Evolutionary conservation across 2,329 filamentous ascomycete species (phyloP).

Genomic region (Spiromastix sp.): DNA sequence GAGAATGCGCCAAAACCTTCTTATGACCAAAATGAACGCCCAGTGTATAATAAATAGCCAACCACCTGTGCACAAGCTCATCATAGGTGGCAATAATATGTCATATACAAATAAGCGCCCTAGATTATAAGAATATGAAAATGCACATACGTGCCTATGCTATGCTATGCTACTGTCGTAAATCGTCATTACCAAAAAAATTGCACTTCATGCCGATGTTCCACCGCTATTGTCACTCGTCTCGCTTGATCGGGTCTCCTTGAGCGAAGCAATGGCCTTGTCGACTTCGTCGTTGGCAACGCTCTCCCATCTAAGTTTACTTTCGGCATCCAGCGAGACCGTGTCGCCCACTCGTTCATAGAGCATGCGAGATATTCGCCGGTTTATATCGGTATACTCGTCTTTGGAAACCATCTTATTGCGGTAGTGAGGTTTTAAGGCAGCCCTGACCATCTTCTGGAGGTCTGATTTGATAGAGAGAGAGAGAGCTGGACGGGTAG

Average conservation of each 20-base stretch:
- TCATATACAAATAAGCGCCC: no score
- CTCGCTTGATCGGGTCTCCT: conserved; percentile 13
- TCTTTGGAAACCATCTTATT: conserved; percentile 72
- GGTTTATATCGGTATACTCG: conserved; percentile 87
- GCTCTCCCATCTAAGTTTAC: conserved; percentile 61
- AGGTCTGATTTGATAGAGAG: conserved; percentile 80
- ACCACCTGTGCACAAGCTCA: no score
- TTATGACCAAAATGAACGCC: no score
- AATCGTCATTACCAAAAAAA: no score
- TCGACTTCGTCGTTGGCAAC: conserved; percentile 70
- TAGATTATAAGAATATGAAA: no score
- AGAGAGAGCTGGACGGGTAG: conserved; percentile 55
- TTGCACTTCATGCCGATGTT: conserved; percentile 7
- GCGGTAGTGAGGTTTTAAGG: conserved; percentile 73
- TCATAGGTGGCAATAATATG: no score
- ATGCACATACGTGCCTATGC: no score
- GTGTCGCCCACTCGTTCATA: conserved; percentile 55
- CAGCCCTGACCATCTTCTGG: conserved; percentile 74
- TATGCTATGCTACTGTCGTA: no score
- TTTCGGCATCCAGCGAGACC: conserved; percentile 50
- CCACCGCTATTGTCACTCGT: conserved; percentile 10
- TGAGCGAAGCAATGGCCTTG: conserved; percentile 48
- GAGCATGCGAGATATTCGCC: conserved; percentile 74
- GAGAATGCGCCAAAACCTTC: no score
- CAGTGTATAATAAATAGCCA: no score